phyloP scores from a whole-genome alignment of 2,329 filamentous ascomycete genomes.

The Xylariaceae sp. region DNA sequence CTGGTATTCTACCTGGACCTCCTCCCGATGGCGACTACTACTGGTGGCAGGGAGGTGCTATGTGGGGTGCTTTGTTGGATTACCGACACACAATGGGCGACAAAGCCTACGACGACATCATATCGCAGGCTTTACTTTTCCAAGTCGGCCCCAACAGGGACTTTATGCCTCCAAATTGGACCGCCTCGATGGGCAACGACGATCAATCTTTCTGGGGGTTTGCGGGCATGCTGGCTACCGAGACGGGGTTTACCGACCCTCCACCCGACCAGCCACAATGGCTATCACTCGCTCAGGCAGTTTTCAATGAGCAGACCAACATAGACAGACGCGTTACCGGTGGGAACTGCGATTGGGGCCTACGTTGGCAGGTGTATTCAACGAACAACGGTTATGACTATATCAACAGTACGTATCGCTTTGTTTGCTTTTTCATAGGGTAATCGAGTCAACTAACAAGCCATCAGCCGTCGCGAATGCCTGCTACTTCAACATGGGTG shows the following conservation, averaged over 20 bases:
- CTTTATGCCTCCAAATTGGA: slow-evolving; percentile 66
- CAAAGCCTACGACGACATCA: slow-evolving; percentile 63
- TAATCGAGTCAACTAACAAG: slow-evolving; percentile 15
- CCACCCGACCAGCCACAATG: slow-evolving; percentile 60
- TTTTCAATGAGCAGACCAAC: slow-evolving; percentile 67
- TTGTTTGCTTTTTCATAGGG: background rate
- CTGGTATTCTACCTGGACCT: slow-evolving; percentile 63
- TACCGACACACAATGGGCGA: slow-evolving; percentile 74
- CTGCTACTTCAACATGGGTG: slow-evolving; percentile 68
- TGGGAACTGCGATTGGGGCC: slow-evolving; percentile 67
- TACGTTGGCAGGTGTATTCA: slow-evolving; percentile 79
- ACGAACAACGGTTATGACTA: slow-evolving; percentile 79
- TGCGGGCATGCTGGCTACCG: slow-evolving; percentile 70
- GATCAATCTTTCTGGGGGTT: slow-evolving; percentile 76
- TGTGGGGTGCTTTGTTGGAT: slow-evolving; percentile 73
- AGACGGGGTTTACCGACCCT: slow-evolving; percentile 67
- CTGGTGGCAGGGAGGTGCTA: slow-evolving; percentile 75
- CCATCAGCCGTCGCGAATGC: slow-evolving; percentile 62
- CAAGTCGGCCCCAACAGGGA: slow-evolving; percentile 62
- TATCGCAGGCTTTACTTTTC: slow-evolving; percentile 61
- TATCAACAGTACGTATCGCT: slow-evolving; percentile 62
- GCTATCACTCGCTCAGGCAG: slow-evolving; percentile 70
- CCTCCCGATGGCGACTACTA: slow-evolving; percentile 65
- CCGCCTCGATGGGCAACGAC: slow-evolving; percentile 68
- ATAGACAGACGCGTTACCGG: slow-evolving; percentile 66